Conservation (phyloP, 2,329 filamentous ascomycete genomes). For the Pseudogymnoascus sp. region DNA sequence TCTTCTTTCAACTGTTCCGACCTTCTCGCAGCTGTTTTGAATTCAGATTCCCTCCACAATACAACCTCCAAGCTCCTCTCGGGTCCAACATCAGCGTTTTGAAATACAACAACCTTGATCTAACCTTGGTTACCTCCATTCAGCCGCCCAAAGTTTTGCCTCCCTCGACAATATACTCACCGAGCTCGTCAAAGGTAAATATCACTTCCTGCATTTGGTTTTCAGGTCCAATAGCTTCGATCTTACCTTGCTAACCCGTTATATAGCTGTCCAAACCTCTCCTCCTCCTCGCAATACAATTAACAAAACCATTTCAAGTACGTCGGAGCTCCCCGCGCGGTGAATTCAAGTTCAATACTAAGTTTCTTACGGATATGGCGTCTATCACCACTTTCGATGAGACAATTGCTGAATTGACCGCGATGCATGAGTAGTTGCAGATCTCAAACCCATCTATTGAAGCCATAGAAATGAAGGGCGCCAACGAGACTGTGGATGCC, state of each 20-base stretch:
- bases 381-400: neutral
- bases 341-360: neutral
- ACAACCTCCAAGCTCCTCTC: neutral
- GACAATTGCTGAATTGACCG: neutral
- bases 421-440: neutral
- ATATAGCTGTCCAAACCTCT: neutral
- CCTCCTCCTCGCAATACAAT: neutral
- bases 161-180: neutral
- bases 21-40: neutral
- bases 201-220: neutral
- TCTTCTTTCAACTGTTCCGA: neutral
- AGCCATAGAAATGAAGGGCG: neutral
- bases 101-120: neutral
- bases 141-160: neutral
- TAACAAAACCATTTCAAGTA: neutral
- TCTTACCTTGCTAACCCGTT: neutral
- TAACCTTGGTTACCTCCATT: neutral
- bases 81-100: neutral
- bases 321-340: neutral
- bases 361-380: neutral
- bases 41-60: neutral
- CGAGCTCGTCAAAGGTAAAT: neutral
- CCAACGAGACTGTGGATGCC: neutral
- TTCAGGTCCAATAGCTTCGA: neutral
- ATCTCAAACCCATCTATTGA: neutral